phyloP scores from a whole-genome alignment of 164 flowering plant species.

The Stephania cephalantha region DNA sequence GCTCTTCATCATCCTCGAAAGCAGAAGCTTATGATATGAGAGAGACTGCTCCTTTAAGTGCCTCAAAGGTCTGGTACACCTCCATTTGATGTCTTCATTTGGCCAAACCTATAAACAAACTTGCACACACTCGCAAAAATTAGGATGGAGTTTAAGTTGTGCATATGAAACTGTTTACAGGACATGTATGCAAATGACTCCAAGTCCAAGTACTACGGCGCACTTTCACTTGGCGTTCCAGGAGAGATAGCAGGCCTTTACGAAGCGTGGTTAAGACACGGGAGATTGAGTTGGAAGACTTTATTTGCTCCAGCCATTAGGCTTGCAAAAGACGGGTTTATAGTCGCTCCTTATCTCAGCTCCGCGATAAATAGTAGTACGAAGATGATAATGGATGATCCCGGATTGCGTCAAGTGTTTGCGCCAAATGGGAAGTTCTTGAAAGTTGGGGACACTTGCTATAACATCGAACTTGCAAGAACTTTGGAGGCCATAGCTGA shows the following conservation, averaged over 20 bases:
- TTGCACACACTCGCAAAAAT: too few species aligned
- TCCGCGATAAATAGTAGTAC: slow-evolving; percentile 7
- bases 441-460: slow-evolving; percentile 64
- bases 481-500: slow-evolving; percentile 63
- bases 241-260: slow-evolving; percentile 94
- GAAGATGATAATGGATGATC: slow-evolving; percentile 41
- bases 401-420: slow-evolving; percentile 56
- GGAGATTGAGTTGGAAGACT: slow-evolving; percentile 70
- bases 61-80: slow-evolving; percentile 52
- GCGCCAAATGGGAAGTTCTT: slow-evolving; percentile 72
- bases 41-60: slow-evolving; percentile 85
- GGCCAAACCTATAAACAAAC: too few species aligned
- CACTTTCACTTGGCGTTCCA: slow-evolving; percentile 85
- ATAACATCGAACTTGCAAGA: slow-evolving; percentile 57
- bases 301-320: slow-evolving; percentile 67
- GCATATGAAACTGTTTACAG: slow-evolving; percentile 26
- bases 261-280: slow-evolving; percentile 67
- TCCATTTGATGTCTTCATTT: too few species aligned
- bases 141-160: too few species aligned
- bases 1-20: slow-evolving; percentile 38
- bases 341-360: slow-evolving; percentile 49
- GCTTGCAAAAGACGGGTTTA: slow-evolving; percentile 74
- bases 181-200: slow-evolving; percentile 63
- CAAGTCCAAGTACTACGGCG: slow-evolving; percentile 43
- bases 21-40: slow-evolving; percentile 65